A percentile compares a stretch with the other conserved stretches of the same genome.
Conservation (phyloP, 371 early-diverging fungal species). For the Cokeromyces recurvatus region DNA sequence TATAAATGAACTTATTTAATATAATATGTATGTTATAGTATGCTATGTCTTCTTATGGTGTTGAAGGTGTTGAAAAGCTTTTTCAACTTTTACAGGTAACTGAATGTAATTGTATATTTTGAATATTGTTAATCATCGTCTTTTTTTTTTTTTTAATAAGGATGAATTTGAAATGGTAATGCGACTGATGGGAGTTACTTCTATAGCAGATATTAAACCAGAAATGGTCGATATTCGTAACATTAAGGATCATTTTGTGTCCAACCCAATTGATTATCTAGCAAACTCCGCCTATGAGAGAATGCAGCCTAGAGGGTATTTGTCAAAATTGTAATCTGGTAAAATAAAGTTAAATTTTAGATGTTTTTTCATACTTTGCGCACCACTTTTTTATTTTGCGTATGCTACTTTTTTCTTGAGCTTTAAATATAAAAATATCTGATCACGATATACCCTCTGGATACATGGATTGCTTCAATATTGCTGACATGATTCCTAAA, state of each 20-base stretch:
- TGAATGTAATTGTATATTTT: constrained; percentile 23
- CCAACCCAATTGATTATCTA: constrained; percentile 39
- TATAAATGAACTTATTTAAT: background rate
- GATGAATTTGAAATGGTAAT: constrained; percentile 73
- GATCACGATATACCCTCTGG: too few species aligned
- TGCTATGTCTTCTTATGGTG: constrained; percentile 72
- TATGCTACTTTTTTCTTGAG: too few species aligned
- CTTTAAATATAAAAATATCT: too few species aligned
- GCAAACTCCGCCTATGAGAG: constrained; percentile 34
- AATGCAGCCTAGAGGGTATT: constrained; percentile 31
- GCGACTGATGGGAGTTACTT: constrained; percentile 69
- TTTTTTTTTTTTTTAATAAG: constrained; percentile 20
- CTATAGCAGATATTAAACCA: constrained; percentile 54
- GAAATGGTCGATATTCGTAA: constrained; percentile 55
- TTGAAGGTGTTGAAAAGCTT: constrained; percentile 71
- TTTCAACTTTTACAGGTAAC: constrained; percentile 61
- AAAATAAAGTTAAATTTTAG: too few species aligned
- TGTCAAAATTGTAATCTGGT: constrained; percentile 39
- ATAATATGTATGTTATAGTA: constrained; percentile 30
- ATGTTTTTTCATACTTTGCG: too few species aligned
- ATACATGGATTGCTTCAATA: too few species aligned
- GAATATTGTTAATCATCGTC: too few species aligned
- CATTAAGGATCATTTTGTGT: constrained; percentile 42
- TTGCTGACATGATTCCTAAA: too few species aligned
- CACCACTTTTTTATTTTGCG: too few species aligned